Evolutionary conservation across 2,329 filamentous ascomycete genomes (phyloP), one percentile per base, ranked within the genome.

Genomic region (Colletotrichum kahawae): DNA sequence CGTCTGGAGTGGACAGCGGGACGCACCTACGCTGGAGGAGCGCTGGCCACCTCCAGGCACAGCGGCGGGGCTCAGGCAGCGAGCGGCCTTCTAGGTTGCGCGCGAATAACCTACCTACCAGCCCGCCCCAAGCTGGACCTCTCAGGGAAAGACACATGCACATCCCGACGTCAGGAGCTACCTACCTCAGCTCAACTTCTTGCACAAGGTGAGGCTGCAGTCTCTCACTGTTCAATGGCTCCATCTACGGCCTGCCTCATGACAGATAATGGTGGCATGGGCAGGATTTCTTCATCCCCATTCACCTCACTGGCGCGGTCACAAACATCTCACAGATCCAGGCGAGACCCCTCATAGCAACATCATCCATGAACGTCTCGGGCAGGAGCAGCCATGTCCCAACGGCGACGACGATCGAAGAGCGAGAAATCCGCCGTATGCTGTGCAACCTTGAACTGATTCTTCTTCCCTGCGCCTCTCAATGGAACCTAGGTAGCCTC

Each of bases 131-230:
- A 75, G n/a, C 65, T 75, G 73, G 73, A 63, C 73, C 73, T 75
- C 54, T 75, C 63, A 75, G 69, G 69, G 63, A 73, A 38, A 75
- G 48, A 73, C 70, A 72, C 73, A 70, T 51, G 72, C 57, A 59
- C 31, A 56, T 72, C 51, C 38, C 36, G 34, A 56, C 43, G 34
- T 63, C 59, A 43, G 10, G 33, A 67, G 51, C 43, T 48, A 48
- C 18, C 31, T 33, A 57, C 10, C 62, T 73, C 63, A 63, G 63
- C 63, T 73, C 56, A 65, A 31, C 18, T 66, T 71, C 38, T 71
- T 38, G 36, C 27, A 51, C n/a, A 70, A 5, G 6, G 18, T n/a
- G 27, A 70, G 57, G 43, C 57, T 33, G 29, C 57, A 34, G 31
- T 51, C 43, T 51, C 43, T 21, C 43, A 4, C n/a, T 51, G 1